Conservation (phyloP, 257 asterid genomes). For the Handroanthus guayacan region DNA sequence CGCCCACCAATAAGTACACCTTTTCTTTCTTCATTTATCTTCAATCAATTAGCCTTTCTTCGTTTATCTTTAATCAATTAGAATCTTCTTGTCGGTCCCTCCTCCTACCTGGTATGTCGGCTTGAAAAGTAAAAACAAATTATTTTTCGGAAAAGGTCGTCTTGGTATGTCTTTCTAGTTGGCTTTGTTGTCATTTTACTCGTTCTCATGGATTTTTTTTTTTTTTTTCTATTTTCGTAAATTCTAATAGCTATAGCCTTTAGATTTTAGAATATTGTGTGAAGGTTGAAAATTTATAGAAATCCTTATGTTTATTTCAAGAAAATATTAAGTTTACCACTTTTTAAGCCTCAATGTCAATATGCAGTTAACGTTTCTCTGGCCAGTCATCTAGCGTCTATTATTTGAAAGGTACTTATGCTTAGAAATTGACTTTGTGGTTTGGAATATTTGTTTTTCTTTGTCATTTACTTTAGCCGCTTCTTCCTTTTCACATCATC, state of each 20-base stretch:
- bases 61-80: no score
- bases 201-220: conserved; percentile 5
- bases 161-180: neutral
- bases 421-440: neutral
- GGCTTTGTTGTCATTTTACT: conserved; percentile 3
- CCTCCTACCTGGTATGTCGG: conserved; percentile 73
- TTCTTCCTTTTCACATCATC: neutral
- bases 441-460: neutral
- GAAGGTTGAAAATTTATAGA: neutral
- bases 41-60: no score
- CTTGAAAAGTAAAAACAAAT: conserved; percentile 10
- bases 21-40: no score
- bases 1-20: no score
- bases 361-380: neutral
- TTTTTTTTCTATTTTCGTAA: no score
- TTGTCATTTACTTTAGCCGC: neutral
- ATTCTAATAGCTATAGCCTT: neutral
- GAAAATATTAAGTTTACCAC: neutral
- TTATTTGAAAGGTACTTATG: neutral
- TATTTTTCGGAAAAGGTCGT: conserved; percentile 14
- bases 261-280: neutral
- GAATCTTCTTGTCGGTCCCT: no score
- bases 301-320: conserved; percentile 5
- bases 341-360: neutral
- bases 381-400: neutral